phyloP scores from a whole-genome alignment of 257 asterid species.

The Marsdenia floribunda region DNA sequence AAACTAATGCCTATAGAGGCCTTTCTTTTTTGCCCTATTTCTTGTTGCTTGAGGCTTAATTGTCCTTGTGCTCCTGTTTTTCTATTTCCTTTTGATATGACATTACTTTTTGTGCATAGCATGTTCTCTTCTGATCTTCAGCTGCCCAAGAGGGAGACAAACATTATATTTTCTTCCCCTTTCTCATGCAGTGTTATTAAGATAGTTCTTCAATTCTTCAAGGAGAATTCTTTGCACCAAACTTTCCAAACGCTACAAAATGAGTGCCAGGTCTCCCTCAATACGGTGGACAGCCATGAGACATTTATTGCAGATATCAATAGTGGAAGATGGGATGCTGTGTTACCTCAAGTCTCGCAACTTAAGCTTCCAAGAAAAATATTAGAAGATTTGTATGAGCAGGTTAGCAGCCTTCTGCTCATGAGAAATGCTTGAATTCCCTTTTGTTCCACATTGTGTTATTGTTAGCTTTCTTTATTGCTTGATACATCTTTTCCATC shows the following conservation, averaged over 20 bases:
- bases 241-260: conserved; percentile 82
- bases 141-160: background rate
- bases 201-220: conserved; percentile 97
- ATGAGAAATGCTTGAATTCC: background rate
- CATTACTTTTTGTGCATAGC: background rate
- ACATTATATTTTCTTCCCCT: conserved; percentile 8
- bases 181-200: conserved; percentile 70
- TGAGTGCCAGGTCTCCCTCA: conserved; percentile 94
- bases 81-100: background rate
- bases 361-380: conserved; percentile 88
- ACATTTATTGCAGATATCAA: conserved; percentile 85
- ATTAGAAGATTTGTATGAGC: conserved; percentile 94
- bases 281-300: conserved; percentile 91
- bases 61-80: background rate
- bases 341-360: conserved; percentile 91
- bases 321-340: conserved; percentile 98
- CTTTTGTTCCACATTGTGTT: background rate
- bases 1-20: background rate
- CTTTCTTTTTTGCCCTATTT: background rate
- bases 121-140: background rate
- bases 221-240: conserved; percentile 90
- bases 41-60: background rate
- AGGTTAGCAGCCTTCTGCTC: conserved; percentile 36
- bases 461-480: background rate
- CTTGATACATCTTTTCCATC: background rate